These are phyloP conservation scores for Triticum timopheevii DNA, from an alignment of 176 grass and related monocot species.

Conservation along the genomic window DNA sequence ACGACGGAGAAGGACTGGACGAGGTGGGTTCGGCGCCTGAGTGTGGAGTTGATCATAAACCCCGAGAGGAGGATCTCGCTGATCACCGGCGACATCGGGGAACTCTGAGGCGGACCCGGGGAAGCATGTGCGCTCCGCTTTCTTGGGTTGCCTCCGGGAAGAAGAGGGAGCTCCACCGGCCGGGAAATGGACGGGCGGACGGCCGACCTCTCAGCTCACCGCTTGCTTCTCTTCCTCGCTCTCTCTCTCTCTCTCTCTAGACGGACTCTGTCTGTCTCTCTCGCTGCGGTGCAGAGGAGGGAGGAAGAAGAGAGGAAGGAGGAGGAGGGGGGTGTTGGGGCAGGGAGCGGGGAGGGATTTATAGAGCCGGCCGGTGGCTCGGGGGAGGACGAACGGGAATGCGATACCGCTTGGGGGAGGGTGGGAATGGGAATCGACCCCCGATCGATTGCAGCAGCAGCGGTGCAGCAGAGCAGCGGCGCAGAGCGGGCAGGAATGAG, in stretches of 20 bases:
- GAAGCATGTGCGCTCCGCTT: constrained; percentile 57
- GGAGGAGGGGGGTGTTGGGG: constrained; percentile 21
- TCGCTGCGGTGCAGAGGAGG: neutral
- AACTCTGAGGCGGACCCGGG: constrained; percentile 53
- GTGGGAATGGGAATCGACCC: neutral
- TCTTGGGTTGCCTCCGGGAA: neutral
- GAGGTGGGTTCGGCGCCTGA: constrained; percentile 83
- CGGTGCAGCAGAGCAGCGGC: neutral
- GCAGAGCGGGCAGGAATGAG: neutral
- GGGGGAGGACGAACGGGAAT: neutral
- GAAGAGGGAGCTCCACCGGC: neutral
- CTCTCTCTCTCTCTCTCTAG: neutral
- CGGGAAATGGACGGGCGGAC: neutral
- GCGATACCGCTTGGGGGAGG: neutral
- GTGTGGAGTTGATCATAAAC: constrained; percentile 99
- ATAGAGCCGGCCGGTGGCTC: constrained; percentile 1
- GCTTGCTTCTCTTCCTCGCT: neutral
- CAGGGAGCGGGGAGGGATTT: constrained; percentile 15
- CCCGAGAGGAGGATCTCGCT: constrained; percentile 99
- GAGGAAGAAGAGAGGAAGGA: neutral
- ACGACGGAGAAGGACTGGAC: constrained; percentile 99
- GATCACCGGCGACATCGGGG: constrained; percentile 92
- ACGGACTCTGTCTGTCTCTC: neutral
- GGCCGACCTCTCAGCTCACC: neutral
- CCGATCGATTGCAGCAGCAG: neutral